Base-by-base conservation (phyloP, 2,329 filamentous ascomycete species). In the Penicillium sclerotigenum region DNA sequence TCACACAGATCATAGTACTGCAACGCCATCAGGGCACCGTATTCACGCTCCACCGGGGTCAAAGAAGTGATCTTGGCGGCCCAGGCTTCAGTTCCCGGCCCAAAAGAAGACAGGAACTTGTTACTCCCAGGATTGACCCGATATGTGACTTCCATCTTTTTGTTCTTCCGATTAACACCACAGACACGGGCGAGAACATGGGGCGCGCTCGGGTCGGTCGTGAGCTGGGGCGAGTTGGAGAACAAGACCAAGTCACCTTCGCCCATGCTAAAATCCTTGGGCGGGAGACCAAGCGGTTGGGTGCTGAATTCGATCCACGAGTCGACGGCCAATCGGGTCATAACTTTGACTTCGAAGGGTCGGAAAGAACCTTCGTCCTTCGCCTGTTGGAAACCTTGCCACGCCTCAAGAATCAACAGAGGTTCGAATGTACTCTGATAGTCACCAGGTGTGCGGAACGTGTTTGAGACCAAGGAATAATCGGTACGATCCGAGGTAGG, bases 1-100 rank as follows among this genome's bases (percentile, higher is more conserved):
- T 93, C 88, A 78, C 93, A 95, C 20, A 99, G 81, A 73, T 99
- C 94, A 67, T 97, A 99, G 73, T 95, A 97, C 71, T 96, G 89
- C 60, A 99, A 75, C 66, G 90, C 93, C 75, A 91, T 89, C 29
- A 99, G 77, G 0, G 94, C 91, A 54, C 91, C 94, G 71, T 92
- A 99, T 74, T 99, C 94, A 72, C 94, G 87, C 77, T 99, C 93
- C 49, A 97, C 87, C 0, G 94, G 94, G 2, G 89, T 96, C 79
- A 99, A 89, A 58, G 93, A 96, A 52, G 91, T 91, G 62, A 99
- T 86, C 69, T 95, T 96, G 55, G 90, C 81, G 2, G 87, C 91
- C 65, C 86, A 83, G 0, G 96, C 80, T 37, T 84, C 85, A 16
- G 82, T 79, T 37, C 89, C 87, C 0, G 90, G 88, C 37, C 83